These are phyloP conservation scores for Aegilops sharonensis DNA, from an alignment of 176 grass and related monocot genomes.

Conservation along the genomic window DNA sequence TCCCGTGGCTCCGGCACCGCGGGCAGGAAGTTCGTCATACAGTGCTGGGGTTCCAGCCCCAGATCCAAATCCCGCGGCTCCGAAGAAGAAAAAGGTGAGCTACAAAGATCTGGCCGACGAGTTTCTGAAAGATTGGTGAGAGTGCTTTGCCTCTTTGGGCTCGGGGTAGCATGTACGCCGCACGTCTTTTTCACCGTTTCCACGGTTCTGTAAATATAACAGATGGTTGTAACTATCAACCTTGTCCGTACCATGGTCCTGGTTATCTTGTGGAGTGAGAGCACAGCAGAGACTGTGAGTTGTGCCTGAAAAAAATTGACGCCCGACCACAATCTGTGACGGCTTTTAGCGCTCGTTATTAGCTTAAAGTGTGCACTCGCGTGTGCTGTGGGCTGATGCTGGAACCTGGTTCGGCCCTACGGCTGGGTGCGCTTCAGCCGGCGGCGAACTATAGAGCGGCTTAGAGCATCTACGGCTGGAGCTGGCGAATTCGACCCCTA, in stretches of 20 bases:
- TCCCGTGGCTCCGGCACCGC: not conserved
- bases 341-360: not conserved
- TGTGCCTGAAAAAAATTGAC: not conserved
- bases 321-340: not conserved
- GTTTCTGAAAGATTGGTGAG: conserved; percentile 87
- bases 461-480: too few relatives aligned
- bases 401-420: too few relatives aligned
- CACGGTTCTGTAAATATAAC: conserved; percentile 14
- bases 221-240: not conserved
- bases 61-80: conserved; percentile 14
- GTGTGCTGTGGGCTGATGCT: too few relatives aligned
- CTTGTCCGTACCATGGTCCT: not conserved
- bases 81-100: conserved; percentile 86
- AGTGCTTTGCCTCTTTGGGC: not conserved
- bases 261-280: not conserved
- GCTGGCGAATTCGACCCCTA: too few relatives aligned
- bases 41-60: not conserved
- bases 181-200: not conserved
- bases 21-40: conserved; percentile 6
- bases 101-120: conserved; percentile 78
- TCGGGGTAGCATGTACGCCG: not conserved
- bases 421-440: too few relatives aligned
- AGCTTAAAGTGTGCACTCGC: too few relatives aligned
- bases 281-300: not conserved
- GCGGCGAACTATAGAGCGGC: too few relatives aligned